Percentiles rank a stretch among this genome's conserved stretches.
These are phyloP conservation scores for Neofusicoccum kwambonambiense DNA, from an alignment of 2,329 filamentous ascomycete genomes.

Conservation along the genomic window DNA sequence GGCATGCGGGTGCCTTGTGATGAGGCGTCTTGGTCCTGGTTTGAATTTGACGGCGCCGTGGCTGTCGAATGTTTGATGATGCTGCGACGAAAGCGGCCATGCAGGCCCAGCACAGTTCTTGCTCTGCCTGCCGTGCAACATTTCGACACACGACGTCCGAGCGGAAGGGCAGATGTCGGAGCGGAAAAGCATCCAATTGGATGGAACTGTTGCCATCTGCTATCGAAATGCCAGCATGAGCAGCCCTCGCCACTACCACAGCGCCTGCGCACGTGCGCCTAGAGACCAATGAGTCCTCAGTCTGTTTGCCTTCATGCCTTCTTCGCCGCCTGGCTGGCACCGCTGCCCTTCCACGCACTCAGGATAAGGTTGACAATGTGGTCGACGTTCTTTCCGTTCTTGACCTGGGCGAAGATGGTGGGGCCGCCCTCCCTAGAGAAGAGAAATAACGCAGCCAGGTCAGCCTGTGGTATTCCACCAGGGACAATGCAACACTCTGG, in stretches of 20 bases:
- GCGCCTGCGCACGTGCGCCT: background rate
- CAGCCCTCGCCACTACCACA: background rate
- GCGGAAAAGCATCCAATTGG: background rate
- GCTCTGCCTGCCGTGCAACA: background rate
- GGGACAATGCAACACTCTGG: background rate
- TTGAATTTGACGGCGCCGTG: background rate
- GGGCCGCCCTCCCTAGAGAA: conserved; percentile 75
- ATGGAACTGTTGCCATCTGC: background rate
- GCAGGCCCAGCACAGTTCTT: background rate
- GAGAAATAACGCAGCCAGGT: background rate
- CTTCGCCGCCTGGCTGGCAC: conserved; percentile 54
- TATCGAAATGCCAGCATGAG: background rate
- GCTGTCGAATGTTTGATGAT: background rate
- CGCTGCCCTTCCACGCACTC: conserved; percentile 89
- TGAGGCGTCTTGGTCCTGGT: background rate
- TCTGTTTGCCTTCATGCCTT: background rate
- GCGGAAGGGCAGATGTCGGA: background rate
- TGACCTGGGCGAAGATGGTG: conserved; percentile 96
- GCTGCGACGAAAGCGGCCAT: background rate
- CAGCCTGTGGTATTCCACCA: background rate
- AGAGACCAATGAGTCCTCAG: background rate
- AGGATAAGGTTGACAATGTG: conserved; percentile 85
- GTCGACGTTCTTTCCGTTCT: conserved; percentile 79
- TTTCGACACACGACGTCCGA: background rate
- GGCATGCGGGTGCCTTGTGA: background rate